phyloP scores from a whole-genome alignment of 208 protist genomes.

The Trichomonas gallinae region DNA sequence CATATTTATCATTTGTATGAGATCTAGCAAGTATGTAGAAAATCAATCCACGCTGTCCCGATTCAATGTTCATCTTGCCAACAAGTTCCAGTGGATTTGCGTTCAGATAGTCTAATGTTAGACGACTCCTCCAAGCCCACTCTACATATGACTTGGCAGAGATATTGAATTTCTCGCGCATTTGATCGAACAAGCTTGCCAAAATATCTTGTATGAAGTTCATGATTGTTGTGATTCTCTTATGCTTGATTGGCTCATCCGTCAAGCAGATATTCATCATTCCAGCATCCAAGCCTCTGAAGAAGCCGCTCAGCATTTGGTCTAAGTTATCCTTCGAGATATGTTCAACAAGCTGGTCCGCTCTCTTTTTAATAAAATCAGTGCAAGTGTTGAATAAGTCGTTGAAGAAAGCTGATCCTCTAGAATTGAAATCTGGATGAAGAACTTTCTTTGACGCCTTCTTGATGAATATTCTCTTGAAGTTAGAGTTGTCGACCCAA shows the following conservation, averaged over 20 bases:
- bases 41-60: not conserved
- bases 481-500: not conserved
- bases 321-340: not conserved
- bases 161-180: not conserved
- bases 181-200: not conserved
- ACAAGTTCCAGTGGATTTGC: not conserved
- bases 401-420: not conserved
- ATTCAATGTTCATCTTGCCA: not conserved
- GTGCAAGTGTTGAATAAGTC: not conserved
- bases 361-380: not conserved
- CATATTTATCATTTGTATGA: not conserved
- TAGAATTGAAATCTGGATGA: not conserved
- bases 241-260: not conserved
- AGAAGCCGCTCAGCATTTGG: not conserved
- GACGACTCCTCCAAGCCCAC: not conserved
- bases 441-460: not conserved
- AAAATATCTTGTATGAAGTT: not conserved
- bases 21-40: not conserved
- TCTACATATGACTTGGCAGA: not conserved
- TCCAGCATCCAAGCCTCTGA: not conserved
- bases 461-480: not conserved
- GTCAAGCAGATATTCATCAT: not conserved
- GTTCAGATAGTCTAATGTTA: not conserved
- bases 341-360: not conserved
- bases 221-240: not conserved